phyloP scores from a whole-genome alignment of 2,329 filamentous ascomycete genomes.

The Calonectria pseudoreteaudii region DNA sequence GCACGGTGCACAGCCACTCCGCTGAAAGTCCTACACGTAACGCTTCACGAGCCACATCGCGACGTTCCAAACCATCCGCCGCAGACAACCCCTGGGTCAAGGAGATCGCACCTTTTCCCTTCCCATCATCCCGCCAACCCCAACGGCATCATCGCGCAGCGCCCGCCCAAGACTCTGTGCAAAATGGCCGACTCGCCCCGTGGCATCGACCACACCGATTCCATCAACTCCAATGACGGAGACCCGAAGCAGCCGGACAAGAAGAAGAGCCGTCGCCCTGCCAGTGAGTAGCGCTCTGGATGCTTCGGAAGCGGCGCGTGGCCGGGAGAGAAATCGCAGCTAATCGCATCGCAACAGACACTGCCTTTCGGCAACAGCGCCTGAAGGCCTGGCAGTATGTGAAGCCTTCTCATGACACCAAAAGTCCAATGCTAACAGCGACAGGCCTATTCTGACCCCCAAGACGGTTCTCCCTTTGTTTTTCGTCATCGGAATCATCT shows the following conservation, averaged over 20 bases:
- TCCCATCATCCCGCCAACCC: constrained; percentile 15
- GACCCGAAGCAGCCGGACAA: constrained; percentile 72
- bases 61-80: constrained; percentile 27
- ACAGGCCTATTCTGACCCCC: constrained; percentile 90
- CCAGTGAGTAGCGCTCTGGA: constrained; percentile 72
- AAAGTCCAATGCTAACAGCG: constrained; percentile 50
- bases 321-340: constrained; percentile 5
- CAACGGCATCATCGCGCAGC: constrained; percentile 35
- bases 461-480: constrained; percentile 94
- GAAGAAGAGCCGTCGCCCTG: constrained; percentile 90
- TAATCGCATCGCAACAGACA: constrained; percentile 71
- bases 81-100: constrained; percentile 29
- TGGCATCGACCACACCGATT: constrained; percentile 61
- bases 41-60: constrained; percentile 38
- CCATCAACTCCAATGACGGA: constrained; percentile 67
- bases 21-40: constrained; percentile 34
- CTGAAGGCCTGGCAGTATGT: constrained; percentile 98
- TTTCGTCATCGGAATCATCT: constrained; percentile 90
- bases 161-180: constrained; percentile 34
- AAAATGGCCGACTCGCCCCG: constrained; percentile 62
- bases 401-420: constrained; percentile 2
- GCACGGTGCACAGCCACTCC: constrained; percentile 35
- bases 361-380: constrained; percentile 95
- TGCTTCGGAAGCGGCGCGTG: constrained; percentile 19
- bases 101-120: constrained; percentile 32